Conservation (phyloP, 257 asterid genomes). For the Coffea eugenioides region DNA sequence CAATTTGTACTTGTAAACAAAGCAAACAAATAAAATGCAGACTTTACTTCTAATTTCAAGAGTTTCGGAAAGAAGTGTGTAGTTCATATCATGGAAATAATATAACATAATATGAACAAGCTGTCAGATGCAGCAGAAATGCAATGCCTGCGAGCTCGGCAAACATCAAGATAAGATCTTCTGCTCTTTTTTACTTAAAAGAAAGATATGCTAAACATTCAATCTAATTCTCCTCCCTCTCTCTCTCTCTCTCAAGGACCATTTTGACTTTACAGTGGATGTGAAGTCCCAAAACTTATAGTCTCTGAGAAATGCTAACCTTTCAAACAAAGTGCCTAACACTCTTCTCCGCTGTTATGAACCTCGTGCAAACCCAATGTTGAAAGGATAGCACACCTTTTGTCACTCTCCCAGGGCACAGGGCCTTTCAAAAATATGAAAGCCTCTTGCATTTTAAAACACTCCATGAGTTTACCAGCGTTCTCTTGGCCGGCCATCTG, state of each 20-base stretch:
- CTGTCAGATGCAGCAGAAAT: constrained; percentile 13
- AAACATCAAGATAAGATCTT: constrained; percentile 19
- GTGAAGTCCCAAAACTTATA: not conserved
- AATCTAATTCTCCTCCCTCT: not conserved
- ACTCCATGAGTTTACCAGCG: constrained; percentile 58
- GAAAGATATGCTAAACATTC: constrained; percentile 14
- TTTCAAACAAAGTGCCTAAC: not conserved
- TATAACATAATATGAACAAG: constrained; percentile 25
- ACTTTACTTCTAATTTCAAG: not conserved
- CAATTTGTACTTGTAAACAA: not conserved
- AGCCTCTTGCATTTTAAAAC: not conserved
- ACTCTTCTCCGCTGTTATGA: constrained; percentile 3
- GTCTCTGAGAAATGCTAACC: not conserved
- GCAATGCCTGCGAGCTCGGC: constrained; percentile 15
- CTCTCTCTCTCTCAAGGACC: not conserved
- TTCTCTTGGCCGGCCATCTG: constrained; percentile 91
- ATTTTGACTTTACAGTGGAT: not conserved
- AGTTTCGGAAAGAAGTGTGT: not conserved
- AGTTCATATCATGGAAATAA: constrained; percentile 11
- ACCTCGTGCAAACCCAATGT: not conserved
- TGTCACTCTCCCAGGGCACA: not conserved
- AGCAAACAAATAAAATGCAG: not conserved
- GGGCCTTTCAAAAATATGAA: not conserved
- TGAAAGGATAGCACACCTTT: not conserved
- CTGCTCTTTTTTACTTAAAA: constrained; percentile 11